Evolutionary conservation across 306 rosid species (phyloP).

Genomic region (Cicer pinnatifidum): DNA sequence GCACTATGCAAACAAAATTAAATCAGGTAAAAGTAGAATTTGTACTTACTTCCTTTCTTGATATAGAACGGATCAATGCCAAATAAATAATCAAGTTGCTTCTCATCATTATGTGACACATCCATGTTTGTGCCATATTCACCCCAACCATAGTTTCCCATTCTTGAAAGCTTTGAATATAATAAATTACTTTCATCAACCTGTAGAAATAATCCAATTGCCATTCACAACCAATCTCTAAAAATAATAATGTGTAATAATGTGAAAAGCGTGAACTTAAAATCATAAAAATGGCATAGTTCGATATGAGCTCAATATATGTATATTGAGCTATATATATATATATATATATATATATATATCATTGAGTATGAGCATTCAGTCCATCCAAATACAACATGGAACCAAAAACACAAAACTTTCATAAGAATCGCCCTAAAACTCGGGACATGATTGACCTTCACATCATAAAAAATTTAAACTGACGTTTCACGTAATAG

Average conservation of each 20-base stretch:
- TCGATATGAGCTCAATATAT: neutral
- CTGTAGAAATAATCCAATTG: constrained; percentile 50
- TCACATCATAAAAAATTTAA: neutral
- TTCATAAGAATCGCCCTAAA: neutral
- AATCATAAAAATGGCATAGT: constrained; percentile 3
- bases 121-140: constrained; percentile 49
- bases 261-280: neutral
- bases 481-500: neutral
- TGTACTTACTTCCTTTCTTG: constrained; percentile 60
- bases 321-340: neutral
- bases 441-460: neutral
- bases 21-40: neutral
- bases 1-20: constrained; percentile 30
- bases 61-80: constrained; percentile 81
- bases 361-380: neutral
- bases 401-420: neutral
- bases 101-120: constrained; percentile 45
- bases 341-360: too few relatives aligned
- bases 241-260: neutral
- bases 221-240: constrained; percentile 4
- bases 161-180: constrained; percentile 58
- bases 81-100: constrained; percentile 56
- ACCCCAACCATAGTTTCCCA: constrained; percentile 80
- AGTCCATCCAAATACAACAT: neutral
- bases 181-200: constrained; percentile 46